phyloP scores from a whole-genome alignment of 1,284 basidiomycete genomes.

The Tranzscheliella williamsii region DNA sequence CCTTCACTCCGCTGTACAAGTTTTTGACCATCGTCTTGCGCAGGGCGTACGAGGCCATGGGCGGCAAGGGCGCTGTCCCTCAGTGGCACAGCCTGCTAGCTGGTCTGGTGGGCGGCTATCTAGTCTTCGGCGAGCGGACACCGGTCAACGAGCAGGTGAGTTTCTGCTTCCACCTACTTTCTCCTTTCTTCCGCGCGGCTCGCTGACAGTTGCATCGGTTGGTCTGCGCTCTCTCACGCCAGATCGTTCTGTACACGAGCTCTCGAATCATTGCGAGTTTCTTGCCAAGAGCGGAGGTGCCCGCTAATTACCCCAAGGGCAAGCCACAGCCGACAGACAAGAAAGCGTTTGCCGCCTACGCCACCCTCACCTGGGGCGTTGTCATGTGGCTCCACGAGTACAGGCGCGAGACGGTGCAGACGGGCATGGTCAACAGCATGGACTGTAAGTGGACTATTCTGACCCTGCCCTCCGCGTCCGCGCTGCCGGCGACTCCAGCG shows the following conservation, averaged over 20 bases:
- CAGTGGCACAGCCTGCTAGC: constrained; percentile 82
- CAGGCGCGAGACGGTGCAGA: constrained; percentile 82
- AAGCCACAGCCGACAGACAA: constrained; percentile 65
- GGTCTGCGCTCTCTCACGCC: constrained; percentile 3
- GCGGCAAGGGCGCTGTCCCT: constrained; percentile 74
- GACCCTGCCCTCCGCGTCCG: too few relatives aligned
- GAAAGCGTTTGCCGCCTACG: constrained; percentile 81
- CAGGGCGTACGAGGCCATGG: constrained; percentile 67
- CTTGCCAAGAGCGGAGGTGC: constrained; percentile 53
- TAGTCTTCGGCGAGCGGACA: constrained; percentile 89
- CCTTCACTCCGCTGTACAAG: constrained; percentile 95
- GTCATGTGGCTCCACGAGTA: constrained; percentile 96
- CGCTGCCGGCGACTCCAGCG: background rate
- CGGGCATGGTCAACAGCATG: constrained; percentile 75
- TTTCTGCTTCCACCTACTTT: constrained; percentile 4
- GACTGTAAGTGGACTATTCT: too few relatives aligned
- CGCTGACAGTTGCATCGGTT: background rate
- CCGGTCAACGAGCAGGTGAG: constrained; percentile 97
- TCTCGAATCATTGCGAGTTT: constrained; percentile 54
- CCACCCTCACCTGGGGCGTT: constrained; percentile 88
- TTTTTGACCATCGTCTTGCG: constrained; percentile 77
- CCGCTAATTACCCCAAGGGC: constrained; percentile 44
- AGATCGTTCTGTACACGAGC: constrained; percentile 86
- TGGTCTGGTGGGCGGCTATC: constrained; percentile 86
- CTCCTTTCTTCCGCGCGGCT: too few relatives aligned